Percentiles rank a stretch among this genome's conserved stretches.
Conservation (phyloP, 108 stramenopile genomes). For the Discostella stelligeroides region DNA sequence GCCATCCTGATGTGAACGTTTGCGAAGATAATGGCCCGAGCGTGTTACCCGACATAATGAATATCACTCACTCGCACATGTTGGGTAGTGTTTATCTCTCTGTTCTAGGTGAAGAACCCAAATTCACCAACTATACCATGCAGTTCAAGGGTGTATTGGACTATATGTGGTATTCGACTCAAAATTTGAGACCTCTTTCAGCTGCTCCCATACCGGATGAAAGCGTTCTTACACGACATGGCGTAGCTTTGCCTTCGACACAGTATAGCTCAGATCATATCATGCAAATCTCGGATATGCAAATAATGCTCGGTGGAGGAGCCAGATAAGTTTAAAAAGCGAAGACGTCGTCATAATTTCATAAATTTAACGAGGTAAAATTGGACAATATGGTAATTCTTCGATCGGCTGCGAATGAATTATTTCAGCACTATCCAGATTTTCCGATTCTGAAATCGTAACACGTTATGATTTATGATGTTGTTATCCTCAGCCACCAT, state of each 20-base stretch:
- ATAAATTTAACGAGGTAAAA: constrained; percentile 2
- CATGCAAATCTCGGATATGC: constrained; percentile 95
- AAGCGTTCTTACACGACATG: constrained; percentile 69
- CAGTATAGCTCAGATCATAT: constrained; percentile 96
- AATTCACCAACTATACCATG: constrained; percentile 93
- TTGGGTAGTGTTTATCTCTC: constrained; percentile 93
- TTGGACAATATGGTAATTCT: no score
- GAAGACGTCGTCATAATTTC: constrained; percentile 8
- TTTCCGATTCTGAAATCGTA: no score
- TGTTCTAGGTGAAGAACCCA: constrained; percentile 93
- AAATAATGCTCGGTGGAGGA: constrained; percentile 67
- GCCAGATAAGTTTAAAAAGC: constrained; percentile 4
- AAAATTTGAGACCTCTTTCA: constrained; percentile 83
- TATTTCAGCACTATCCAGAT: no score
- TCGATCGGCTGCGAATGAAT: no score
- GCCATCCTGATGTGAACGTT: constrained; percentile 85
- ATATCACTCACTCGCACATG: constrained; percentile 89
- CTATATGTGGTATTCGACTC: constrained; percentile 96
- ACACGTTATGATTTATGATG: neutral
- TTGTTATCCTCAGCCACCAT: constrained; percentile 24
- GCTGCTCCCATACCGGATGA: constrained; percentile 89
- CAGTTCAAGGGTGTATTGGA: constrained; percentile 95
- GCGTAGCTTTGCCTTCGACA: constrained; percentile 93
- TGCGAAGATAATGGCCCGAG: constrained; percentile 71
- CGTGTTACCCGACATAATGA: constrained; percentile 88